phyloP scores from a whole-genome alignment of 192 early-diverging fungal species.

The Mortierella alpina region DNA sequence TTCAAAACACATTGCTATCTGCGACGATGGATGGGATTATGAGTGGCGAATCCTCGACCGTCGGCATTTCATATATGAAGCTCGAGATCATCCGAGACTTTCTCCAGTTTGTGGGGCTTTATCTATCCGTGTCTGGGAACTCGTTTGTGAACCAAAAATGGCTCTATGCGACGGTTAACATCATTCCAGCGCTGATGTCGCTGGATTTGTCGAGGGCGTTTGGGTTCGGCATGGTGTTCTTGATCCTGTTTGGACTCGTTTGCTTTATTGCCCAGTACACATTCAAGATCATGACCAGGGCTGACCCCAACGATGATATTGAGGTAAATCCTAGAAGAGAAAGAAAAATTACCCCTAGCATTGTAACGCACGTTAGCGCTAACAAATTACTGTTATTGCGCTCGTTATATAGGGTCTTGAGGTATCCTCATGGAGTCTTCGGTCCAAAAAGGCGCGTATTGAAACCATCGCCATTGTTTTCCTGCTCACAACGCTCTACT shows the following conservation, averaged over 20 bases:
- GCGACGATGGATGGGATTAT: conserved; percentile 53
- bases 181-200: conserved; percentile 48
- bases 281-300: conserved; percentile 56
- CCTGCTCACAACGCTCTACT: conserved; percentile 51
- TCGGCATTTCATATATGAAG: conserved; percentile 49
- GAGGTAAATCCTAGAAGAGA: conserved; percentile 29
- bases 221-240: conserved; percentile 52
- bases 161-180: conserved; percentile 40
- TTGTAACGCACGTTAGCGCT: too few relatives aligned
- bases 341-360: too few relatives aligned
- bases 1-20: conserved; percentile 47
- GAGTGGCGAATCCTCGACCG: conserved; percentile 31
- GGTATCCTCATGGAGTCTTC: conserved; percentile 44
- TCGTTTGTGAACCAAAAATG: conserved; percentile 43
- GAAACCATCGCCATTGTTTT: conserved; percentile 54
- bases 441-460: conserved; percentile 40
- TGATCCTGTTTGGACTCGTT: conserved; percentile 45
- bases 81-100: conserved; percentile 57
- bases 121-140: conserved; percentile 39
- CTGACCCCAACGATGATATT: conserved; percentile 48
- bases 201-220: conserved; percentile 48
- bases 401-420: conserved; percentile 41
- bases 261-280: conserved; percentile 42
- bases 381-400: not conserved
- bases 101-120: conserved; percentile 51